Evolutionary conservation across 192 early-diverging fungal genomes (phyloP).

Genomic region (Backusella morwellensis): DNA sequence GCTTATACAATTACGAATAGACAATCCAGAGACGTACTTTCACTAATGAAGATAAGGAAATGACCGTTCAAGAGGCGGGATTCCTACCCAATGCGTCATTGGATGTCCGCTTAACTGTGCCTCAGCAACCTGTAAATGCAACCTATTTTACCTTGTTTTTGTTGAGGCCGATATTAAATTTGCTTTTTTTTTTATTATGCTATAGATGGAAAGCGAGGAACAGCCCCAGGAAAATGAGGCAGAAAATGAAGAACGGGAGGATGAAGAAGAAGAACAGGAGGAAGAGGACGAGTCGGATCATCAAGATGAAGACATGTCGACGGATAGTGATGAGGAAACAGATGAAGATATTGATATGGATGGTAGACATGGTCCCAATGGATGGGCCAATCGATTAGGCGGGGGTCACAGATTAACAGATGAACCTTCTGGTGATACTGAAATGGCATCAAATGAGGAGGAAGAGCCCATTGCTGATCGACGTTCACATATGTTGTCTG

Average conservation of each 20-base stretch:
- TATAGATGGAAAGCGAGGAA: not conserved
- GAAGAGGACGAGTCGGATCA: not conserved
- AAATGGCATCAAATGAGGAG: not conserved
- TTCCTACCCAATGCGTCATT: slow-evolving; percentile 17
- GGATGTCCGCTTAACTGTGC: not conserved
- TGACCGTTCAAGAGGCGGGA: slow-evolving; percentile 13
- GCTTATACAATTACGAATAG: not conserved
- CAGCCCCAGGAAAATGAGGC: not conserved
- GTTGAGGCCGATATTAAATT: not conserved
- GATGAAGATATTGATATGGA: not conserved
- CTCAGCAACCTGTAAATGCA: not conserved
- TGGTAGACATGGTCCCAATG: not conserved
- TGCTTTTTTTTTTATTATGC: not conserved
- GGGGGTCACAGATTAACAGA: not conserved
- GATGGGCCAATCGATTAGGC: not conserved
- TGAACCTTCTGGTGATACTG: not conserved
- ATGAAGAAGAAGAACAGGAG: not conserved
- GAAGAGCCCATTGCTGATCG: slow-evolving; percentile 5
- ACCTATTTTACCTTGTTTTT: not conserved
- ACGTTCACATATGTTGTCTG: slow-evolving; percentile 31
- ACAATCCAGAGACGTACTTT: slow-evolving; percentile 13
- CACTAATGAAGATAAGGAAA: not conserved
- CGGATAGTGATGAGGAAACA: not conserved
- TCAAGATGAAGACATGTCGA: not conserved
- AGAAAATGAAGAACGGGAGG: not conserved